phyloP scores from a whole-genome alignment of 2,329 filamentous ascomycete species.

The Aspergillus ochraceus region DNA sequence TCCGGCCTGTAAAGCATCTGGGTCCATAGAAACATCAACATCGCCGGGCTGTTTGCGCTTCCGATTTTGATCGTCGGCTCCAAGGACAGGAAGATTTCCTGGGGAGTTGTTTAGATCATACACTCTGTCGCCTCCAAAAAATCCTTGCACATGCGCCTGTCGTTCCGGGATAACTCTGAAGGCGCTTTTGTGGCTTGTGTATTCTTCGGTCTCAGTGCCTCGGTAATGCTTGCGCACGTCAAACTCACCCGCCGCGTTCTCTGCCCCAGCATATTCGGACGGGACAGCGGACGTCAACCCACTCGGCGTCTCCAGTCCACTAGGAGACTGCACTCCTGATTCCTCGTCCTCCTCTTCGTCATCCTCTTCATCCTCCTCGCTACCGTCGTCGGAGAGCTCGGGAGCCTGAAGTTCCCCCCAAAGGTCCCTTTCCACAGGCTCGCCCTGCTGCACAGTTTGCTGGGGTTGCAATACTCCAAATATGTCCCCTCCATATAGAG shows the following conservation, averaged over 20 bases:
- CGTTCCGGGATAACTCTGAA: conserved; percentile 90
- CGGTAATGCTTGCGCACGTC: conserved; percentile 84
- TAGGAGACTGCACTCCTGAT: conserved; percentile 63
- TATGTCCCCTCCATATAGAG: conserved; percentile 90
- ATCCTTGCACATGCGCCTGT: conserved; percentile 80
- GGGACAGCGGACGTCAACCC: conserved; percentile 79
- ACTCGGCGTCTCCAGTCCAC: conserved; percentile 76
- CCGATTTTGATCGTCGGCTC: conserved; percentile 71
- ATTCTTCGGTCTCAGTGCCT: conserved; percentile 86
- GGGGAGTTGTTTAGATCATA: conserved; percentile 76
- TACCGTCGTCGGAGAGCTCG: conserved; percentile 68
- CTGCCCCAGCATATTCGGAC: conserved; percentile 73
- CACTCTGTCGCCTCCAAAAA: conserved; percentile 92
- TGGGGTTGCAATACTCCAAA: conserved; percentile 74
- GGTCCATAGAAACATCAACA: conserved; percentile 87
- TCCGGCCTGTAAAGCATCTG: conserved; percentile 72
- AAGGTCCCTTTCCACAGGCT: conserved; percentile 79
- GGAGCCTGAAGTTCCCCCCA: conserved; percentile 91
- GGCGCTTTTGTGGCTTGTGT: conserved; percentile 69
- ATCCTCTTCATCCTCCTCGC: conserved; percentile 67
- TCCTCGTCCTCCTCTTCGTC: conserved; percentile 54
- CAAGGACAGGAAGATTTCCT: conserved; percentile 69
- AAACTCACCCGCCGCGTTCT: conserved; percentile 81
- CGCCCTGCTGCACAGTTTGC: conserved; percentile 64
- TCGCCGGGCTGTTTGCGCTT: conserved; percentile 97